These are phyloP conservation scores for Wakefieldia striispora DNA, from an alignment of 768 basidiomycete genomes.

Conservation along the genomic window DNA sequence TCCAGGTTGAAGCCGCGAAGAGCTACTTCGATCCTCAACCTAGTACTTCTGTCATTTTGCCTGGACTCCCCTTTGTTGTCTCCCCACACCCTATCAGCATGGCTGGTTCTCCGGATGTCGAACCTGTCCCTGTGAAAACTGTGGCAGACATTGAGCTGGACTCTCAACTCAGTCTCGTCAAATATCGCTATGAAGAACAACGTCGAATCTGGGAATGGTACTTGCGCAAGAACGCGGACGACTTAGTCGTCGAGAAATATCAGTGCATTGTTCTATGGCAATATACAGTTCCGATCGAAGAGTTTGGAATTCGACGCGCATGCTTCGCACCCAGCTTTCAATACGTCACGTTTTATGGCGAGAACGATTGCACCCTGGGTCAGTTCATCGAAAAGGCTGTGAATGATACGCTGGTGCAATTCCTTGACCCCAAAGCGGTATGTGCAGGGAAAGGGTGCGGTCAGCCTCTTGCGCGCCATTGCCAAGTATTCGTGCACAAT, in stretches of 20 bases:
- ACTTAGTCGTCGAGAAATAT: slow-evolving; percentile 90
- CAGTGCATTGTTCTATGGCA: slow-evolving; percentile 83
- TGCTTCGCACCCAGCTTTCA: slow-evolving; percentile 75
- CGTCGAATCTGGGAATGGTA: slow-evolving; percentile 96
- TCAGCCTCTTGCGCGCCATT: slow-evolving; percentile 78
- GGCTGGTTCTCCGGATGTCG: slow-evolving; percentile 33
- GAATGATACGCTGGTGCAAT: slow-evolving; percentile 62
- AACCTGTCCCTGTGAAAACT: slow-evolving; percentile 52
- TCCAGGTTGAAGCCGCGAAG: slow-evolving; percentile 31
- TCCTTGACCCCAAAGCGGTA: slow-evolving; percentile 69
- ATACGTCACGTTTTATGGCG: slow-evolving; percentile 86
- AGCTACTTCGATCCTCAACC: slow-evolving; percentile 46
- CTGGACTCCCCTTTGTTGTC: slow-evolving; percentile 31
- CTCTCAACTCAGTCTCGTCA: slow-evolving; percentile 65
- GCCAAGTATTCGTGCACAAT: slow-evolving; percentile 89
- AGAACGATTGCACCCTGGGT: slow-evolving; percentile 89
- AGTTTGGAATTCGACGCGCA: slow-evolving; percentile 63
- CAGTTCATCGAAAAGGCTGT: slow-evolving; percentile 88
- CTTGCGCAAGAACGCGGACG: slow-evolving; percentile 77
- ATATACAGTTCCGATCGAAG: slow-evolving; percentile 73
- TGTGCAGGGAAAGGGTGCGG: slow-evolving; percentile 86
- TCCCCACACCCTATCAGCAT: slow-evolving; percentile 30
- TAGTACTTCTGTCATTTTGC: slow-evolving; percentile 24
- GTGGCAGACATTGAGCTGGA: slow-evolving; percentile 70
- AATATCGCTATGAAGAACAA: slow-evolving; percentile 84